Percentiles rank a stretch among this genome's conserved stretches.
These are phyloP conservation scores for Hypoxylon intermedium DNA, from an alignment of 495 filamentous ascomycete genomes.

Conservation along the genomic window DNA sequence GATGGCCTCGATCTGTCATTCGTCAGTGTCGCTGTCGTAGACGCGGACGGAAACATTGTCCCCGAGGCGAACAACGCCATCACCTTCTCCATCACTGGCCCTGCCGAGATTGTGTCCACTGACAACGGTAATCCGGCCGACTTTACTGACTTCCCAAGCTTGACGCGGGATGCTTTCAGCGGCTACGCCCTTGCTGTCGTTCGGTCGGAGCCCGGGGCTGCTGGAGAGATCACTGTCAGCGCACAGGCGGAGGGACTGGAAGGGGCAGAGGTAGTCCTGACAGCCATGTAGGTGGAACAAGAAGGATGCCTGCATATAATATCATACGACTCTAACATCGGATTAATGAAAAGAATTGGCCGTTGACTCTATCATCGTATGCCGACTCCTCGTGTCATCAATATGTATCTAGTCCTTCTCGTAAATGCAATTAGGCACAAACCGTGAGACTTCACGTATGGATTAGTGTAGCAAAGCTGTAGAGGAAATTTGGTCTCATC, in stretches of 20 bases:
- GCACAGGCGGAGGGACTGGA: slow-evolving; percentile 43
- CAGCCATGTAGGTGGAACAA: background rate
- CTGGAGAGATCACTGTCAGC: slow-evolving; percentile 46
- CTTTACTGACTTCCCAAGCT: slow-evolving; percentile 51
- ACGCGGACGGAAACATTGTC: slow-evolving; percentile 46
- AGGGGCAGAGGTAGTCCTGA: slow-evolving; percentile 29
- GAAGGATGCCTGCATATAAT: background rate
- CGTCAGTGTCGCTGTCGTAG: slow-evolving; percentile 51
- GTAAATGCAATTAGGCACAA: no score
- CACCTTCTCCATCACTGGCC: slow-evolving; percentile 48
- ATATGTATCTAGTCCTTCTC: no score
- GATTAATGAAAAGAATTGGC: no score
- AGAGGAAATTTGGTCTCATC: no score
- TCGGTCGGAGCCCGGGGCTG: slow-evolving; percentile 37
- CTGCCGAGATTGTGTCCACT: slow-evolving; percentile 53
- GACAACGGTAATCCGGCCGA: slow-evolving; percentile 58
- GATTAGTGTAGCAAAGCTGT: no score
- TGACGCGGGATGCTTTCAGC: slow-evolving; percentile 51
- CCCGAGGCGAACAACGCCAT: slow-evolving; percentile 50
- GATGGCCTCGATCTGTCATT: slow-evolving; percentile 55
- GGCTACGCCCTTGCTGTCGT: slow-evolving; percentile 54
- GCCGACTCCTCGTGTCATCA: no score
- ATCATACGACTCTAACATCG: no score
- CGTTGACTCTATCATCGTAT: no score
- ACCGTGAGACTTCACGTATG: no score